phyloP scores from a whole-genome alignment of 2,329 filamentous ascomycete genomes.

The Hymenoscyphus linearis region DNA sequence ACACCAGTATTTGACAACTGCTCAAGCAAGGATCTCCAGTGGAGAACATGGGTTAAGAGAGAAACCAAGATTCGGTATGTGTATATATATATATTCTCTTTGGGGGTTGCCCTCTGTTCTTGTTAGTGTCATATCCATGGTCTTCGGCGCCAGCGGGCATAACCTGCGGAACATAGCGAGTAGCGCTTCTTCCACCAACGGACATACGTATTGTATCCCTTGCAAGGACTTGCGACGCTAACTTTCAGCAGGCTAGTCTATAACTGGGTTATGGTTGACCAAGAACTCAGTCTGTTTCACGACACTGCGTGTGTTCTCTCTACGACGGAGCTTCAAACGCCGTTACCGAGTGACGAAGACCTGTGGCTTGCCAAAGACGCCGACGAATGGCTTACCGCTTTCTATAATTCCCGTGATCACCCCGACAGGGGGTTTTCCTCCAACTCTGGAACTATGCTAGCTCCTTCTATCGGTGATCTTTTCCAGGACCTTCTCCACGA shows the following conservation, averaged over 20 bases:
- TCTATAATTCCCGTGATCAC: conserved; percentile 38
- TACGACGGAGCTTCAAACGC: conserved; percentile 58
- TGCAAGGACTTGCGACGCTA: neutral
- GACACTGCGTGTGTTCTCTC: conserved; percentile 58
- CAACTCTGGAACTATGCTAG: conserved; percentile 46
- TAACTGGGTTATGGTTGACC: conserved; percentile 70
- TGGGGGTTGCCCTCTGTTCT: neutral
- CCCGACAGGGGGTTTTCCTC: conserved; percentile 47
- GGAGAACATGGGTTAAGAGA: conserved; percentile 60
- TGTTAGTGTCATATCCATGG: neutral
- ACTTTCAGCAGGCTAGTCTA: conserved; percentile 55
- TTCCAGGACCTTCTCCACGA: conserved; percentile 65
- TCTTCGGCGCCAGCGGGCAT: conserved; percentile 8
- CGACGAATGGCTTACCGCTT: conserved; percentile 52
- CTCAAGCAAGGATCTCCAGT: conserved; percentile 45
- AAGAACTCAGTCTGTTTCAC: conserved; percentile 63
- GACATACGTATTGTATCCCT: neutral
- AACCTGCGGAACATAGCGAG: neutral
- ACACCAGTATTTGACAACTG: conserved; percentile 39
- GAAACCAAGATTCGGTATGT: conserved; percentile 58
- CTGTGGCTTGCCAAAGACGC: conserved; percentile 58
- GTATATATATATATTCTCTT: conserved; percentile 3
- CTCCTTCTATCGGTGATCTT: conserved; percentile 56
- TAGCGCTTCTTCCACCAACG: neutral
- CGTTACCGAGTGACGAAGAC: conserved; percentile 55